Base-by-base conservation (phyloP, 2,329 filamentous ascomycete species). In the Sporothrix pseudoabietina region DNA sequence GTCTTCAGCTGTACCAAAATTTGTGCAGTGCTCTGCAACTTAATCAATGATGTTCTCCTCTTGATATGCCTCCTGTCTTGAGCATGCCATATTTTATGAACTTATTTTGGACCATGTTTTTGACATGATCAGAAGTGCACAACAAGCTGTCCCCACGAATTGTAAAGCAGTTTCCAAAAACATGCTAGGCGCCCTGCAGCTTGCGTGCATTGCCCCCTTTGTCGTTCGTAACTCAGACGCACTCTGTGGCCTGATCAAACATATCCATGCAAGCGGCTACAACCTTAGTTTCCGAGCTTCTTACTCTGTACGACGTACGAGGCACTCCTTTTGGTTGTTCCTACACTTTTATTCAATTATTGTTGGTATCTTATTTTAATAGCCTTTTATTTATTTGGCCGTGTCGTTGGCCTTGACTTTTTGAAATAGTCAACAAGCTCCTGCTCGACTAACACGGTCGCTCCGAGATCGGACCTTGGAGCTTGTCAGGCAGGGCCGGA, bases 401-500 rank as follows among this genome's bases (percentile, higher is more conserved):
- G 44, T 49, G 44, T 14, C 14, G 12, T 49, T 49, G 44, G 44
- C 26, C 44, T 22, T 52, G 65, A n/a, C 22, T 35, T 54, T 8
- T 26, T 49, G 44, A n/a, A 68, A 55, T 55, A 55, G 66, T 41
- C 30, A 55, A 69, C 30, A 69, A 41, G 32, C 49, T 26, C 32
- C 22, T 35, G 26, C 35, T 41, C 44, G 35, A 55, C 70, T 71
- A 71, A 71, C 70, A 72, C 63, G 19, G 39, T 1, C n/a, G 44
- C 73, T 74, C 73, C 73, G 73, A 74, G 41, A 74, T 74, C 73
- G 73, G 73, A 72, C 32, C 32, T 26, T 54, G 41, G 16, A 35
- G 30, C 30, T 30, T 41, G 30, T 6, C 2, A 30, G 16, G 30
- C 49, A 55, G 1, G 19, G 26, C 41, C 47, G 10, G 32, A 71